These are phyloP conservation scores for Debaryomyces maramus DNA, from an alignment of 805 yeast species.

Conservation along the genomic window DNA sequence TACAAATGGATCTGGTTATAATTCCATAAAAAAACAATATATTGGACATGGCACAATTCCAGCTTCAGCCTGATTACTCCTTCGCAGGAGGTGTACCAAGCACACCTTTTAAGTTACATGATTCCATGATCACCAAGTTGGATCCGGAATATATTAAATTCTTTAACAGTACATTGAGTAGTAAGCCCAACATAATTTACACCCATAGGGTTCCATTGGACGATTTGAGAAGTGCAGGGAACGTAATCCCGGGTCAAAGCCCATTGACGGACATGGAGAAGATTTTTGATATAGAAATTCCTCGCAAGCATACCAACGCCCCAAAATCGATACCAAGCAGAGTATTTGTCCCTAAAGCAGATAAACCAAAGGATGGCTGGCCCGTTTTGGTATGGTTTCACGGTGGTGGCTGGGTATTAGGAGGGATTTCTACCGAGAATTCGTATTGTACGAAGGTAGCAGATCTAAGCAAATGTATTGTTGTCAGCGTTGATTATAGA, in stretches of 20 bases:
- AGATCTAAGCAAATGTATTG: slow-evolving; percentile 34
- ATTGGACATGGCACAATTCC: background rate
- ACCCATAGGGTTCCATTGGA: slow-evolving; percentile 38
- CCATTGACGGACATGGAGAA: slow-evolving; percentile 26
- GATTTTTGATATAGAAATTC: slow-evolving; percentile 30
- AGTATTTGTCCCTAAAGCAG: slow-evolving; percentile 38
- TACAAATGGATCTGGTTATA: too few relatives aligned
- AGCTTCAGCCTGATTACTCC: slow-evolving; percentile 20
- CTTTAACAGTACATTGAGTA: slow-evolving; percentile 26
- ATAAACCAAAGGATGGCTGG: slow-evolving; percentile 34
- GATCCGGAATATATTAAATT: slow-evolving; percentile 41
- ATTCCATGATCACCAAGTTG: slow-evolving; percentile 23
- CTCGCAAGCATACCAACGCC: slow-evolving; percentile 29
- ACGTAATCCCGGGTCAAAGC: slow-evolving; percentile 45
- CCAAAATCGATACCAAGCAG: slow-evolving; percentile 26
- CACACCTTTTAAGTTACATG: slow-evolving; percentile 33
- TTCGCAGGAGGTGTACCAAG: slow-evolving; percentile 26
- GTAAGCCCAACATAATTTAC: slow-evolving; percentile 28
- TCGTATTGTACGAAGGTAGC: slow-evolving; percentile 43
- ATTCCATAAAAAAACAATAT: too few relatives aligned
- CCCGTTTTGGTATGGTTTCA: slow-evolving; percentile 42
- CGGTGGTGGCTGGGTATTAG: slow-evolving; percentile 49
- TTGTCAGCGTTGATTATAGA: slow-evolving; percentile 49
- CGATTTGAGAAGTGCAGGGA: slow-evolving; percentile 30
- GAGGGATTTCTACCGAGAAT: slow-evolving; percentile 41